Conservation (phyloP, 257 asterid species). For the Rubia yunnanensis region DNA sequence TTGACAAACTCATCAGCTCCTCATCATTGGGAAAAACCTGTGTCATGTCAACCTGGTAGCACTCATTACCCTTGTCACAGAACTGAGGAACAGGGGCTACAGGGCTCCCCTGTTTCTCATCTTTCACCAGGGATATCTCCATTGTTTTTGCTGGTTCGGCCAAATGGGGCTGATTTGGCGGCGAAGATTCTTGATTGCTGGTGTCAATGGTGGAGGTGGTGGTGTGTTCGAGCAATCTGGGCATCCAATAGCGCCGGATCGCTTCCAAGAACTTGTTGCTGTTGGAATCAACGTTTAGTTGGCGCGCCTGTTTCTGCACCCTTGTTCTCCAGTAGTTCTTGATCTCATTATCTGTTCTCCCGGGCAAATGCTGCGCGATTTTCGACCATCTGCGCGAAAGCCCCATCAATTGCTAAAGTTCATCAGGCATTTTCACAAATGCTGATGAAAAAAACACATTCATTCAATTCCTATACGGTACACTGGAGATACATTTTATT, state of each 20-base stretch:
- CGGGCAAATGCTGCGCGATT: constrained; percentile 69
- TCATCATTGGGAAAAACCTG: constrained; percentile 2
- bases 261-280: constrained; percentile 66
- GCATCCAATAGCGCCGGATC: constrained; percentile 59
- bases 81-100: constrained; percentile 3
- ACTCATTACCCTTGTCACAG: constrained; percentile 12
- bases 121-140: constrained; percentile 10
- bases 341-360: constrained; percentile 82
- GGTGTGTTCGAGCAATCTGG: constrained; percentile 46
- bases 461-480: no score
- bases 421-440: no score
- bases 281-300: constrained; percentile 62
- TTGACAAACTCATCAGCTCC: constrained; percentile 13
- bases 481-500: no score
- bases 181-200: constrained; percentile 15
- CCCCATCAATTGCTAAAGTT: neutral
- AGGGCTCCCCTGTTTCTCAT: neutral
- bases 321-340: constrained; percentile 91
- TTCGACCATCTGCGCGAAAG: constrained; percentile 56
- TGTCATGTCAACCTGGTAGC: constrained; percentile 32
- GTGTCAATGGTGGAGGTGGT: constrained; percentile 21
- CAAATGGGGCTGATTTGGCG: constrained; percentile 14
- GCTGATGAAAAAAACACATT: neutral
- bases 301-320: constrained; percentile 83
- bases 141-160: constrained; percentile 7